A percentile compares a stretch with the other conserved stretches of the same genome.
Conservation (phyloP, 2,329 filamentous ascomycete species). For the Fusarium circinatum region DNA sequence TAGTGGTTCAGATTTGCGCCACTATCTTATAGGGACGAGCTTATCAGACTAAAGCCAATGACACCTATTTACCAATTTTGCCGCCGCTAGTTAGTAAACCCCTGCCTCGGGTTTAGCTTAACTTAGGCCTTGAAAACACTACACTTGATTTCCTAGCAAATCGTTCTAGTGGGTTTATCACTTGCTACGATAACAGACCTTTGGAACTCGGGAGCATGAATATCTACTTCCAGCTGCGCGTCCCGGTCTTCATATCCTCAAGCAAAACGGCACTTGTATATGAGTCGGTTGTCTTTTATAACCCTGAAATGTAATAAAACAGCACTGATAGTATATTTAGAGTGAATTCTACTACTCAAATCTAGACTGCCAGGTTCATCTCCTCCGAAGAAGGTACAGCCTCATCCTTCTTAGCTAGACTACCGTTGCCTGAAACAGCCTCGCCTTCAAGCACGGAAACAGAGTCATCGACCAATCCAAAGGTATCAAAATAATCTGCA, state of each 20-base stretch:
- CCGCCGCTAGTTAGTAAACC: neutral
- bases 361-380: neutral
- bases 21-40: neutral
- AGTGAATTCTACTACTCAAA: neutral
- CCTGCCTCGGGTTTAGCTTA: neutral
- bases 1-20: neutral
- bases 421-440: neutral
- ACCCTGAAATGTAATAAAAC: neutral
- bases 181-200: neutral
- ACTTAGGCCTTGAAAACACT: neutral
- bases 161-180: neutral
- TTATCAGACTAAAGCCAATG: neutral
- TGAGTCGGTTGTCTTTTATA: neutral
- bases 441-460: neutral
- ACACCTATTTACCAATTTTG: neutral
- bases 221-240: neutral
- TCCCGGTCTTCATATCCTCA: fast-evolving
- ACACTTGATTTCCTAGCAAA: neutral
- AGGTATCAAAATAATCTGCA: neutral
- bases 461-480: neutral
- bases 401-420: neutral
- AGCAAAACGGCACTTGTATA: neutral
- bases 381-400: neutral
- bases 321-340: neutral
- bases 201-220: neutral